Base-by-base conservation (phyloP, 2,329 filamentous ascomycete species). In the Meredithiella fracta region DNA sequence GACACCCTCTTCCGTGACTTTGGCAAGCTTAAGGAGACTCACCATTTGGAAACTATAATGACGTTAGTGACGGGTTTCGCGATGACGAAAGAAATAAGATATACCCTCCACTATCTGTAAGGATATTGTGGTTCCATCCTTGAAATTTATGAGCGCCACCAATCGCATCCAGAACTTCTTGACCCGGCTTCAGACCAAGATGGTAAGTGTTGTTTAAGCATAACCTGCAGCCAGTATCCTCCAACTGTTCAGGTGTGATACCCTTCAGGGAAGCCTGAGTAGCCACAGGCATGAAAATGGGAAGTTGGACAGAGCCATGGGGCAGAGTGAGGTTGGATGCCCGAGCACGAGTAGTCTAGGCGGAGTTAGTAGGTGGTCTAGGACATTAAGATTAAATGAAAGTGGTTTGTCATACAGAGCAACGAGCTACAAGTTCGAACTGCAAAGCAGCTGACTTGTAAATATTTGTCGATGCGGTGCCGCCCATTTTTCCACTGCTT, bases 171-270 rank as follows among this genome's bases (percentile, higher is more conserved):
- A 98, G 75, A 4, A 90, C 85, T 38, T 86, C 83, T 67, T 97
- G 90, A 1, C 92, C 94, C 0, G 92, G 92, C 69, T 95, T 97
- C 56, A 98, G 73, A 8, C 92, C 92, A 59, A 98, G 73, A 67
- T 98, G 92, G 66, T 98, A 98, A 11, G 92, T 98, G 70, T 98
- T 98, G 72, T 98, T 98, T 61, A 98, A 73, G 67, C 92, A 98
- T 44, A 98, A 72, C 58, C 86, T 81, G 65, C 94, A 98, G 47
- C 86, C 82, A 0, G 90, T 94, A 55, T 87, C 83, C 63, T 92
- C 90, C 1, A 98, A 75, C 65, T 98, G 92, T 61, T 91, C 83
- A 1, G 91, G 89, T 0, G 92, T 97, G 56, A 98, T 71, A 47
- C 92, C 92, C 67, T 98, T 98, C 40, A 98, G 75, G 0, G 91